These are phyloP conservation scores for Wickerhamomyces canadensis DNA, from an alignment of 805 yeast species.

Conservation along the genomic window DNA sequence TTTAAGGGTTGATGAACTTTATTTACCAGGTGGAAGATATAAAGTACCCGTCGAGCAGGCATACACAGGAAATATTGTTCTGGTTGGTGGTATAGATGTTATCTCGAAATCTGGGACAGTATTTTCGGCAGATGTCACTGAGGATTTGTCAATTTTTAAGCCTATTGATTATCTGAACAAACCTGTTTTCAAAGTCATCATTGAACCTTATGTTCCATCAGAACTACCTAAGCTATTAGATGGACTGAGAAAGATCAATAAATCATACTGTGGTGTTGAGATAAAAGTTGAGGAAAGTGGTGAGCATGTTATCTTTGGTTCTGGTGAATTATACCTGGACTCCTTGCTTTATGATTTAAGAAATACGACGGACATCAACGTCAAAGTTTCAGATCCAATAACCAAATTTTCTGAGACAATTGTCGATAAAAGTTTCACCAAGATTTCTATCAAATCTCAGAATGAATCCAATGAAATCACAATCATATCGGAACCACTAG, in stretches of 20 bases:
- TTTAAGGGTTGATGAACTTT: slow-evolving; percentile 27
- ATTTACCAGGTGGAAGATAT: slow-evolving; percentile 67
- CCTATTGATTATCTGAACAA: slow-evolving; percentile 39
- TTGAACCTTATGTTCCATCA: slow-evolving; percentile 75
- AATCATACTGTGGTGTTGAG: slow-evolving; percentile 58
- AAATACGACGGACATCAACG: slow-evolving; percentile 49
- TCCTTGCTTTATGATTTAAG: slow-evolving; percentile 76
- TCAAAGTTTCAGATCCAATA: slow-evolving; percentile 82
- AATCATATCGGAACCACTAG: slow-evolving; percentile 71
- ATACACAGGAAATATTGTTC: slow-evolving; percentile 60
- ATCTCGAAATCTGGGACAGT: slow-evolving; percentile 61
- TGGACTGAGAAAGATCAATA: slow-evolving; percentile 59
- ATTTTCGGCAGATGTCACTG: slow-evolving; percentile 22
- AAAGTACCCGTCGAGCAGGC: slow-evolving; percentile 47
- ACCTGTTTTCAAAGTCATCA: slow-evolving; percentile 73
- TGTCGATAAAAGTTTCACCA: slow-evolving; percentile 56
- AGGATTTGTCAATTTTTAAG: slow-evolving; percentile 27
- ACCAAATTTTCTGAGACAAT: slow-evolving; percentile 78
- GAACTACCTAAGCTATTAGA: slow-evolving; percentile 69
- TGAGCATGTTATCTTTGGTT: slow-evolving; percentile 71
- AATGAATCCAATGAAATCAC: slow-evolving; percentile 55
- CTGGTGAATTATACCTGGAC: slow-evolving; percentile 87
- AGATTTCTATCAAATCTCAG: slow-evolving; percentile 55
- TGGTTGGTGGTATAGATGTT: slow-evolving; percentile 60
- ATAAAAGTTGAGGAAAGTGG: slow-evolving; percentile 86